Evolutionary conservation across 2,329 filamentous ascomycete genomes (phyloP).

Genomic region (Trichocomaceae sp.): DNA sequence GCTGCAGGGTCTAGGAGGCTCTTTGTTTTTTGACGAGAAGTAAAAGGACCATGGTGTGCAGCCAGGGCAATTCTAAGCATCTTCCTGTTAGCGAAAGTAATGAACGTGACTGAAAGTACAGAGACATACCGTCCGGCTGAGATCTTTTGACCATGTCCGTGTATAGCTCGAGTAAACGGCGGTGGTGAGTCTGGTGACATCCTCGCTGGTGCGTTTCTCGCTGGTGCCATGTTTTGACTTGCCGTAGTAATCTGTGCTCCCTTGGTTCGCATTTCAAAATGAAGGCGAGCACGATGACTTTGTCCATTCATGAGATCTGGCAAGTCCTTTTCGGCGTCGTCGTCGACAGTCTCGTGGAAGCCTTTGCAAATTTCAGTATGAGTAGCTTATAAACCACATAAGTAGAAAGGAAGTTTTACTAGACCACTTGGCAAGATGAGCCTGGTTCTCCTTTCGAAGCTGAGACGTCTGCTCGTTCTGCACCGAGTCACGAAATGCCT

Average conservation of each 20-base stretch:
- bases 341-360: conserved; percentile 24
- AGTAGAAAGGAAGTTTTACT: conserved; percentile 22
- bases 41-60: not conserved
- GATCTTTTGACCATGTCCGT: not conserved
- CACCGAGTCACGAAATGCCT: conserved; percentile 12
- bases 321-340: conserved; percentile 27
- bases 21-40: not conserved
- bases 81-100: not conserved
- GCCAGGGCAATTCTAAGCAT: not conserved
- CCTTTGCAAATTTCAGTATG: conserved; percentile 20
- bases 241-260: conserved; percentile 15
- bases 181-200: too few relatives aligned
- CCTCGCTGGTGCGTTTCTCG: too few relatives aligned
- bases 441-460: conserved; percentile 18
- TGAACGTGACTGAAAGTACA: not conserved
- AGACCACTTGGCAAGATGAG: conserved; percentile 25
- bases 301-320: conserved; percentile 34
- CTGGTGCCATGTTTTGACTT: not conserved
- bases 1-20: not conserved
- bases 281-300: conserved; percentile 29
- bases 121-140: not conserved
- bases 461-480: not conserved
- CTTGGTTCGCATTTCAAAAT: conserved; percentile 17
- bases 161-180: not conserved
- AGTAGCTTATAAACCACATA: not conserved